Conservation (phyloP, 208 protist species). For the Vickermania spadyakhi region DNA sequence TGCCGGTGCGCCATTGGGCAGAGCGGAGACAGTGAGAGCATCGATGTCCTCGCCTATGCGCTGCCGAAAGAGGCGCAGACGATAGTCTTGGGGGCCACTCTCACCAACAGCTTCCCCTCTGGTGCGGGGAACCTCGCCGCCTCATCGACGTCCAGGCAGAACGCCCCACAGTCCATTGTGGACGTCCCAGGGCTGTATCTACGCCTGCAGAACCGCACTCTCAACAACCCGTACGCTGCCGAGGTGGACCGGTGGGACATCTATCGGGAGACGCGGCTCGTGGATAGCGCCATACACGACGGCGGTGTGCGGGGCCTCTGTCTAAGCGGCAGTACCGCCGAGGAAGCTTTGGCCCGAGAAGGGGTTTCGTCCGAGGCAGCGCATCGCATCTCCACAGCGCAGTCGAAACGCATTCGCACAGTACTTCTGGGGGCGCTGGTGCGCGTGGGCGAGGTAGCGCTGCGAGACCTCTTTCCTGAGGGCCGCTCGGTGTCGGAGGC, state of each 20-base stretch:
- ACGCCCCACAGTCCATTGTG: slow-evolving; percentile 16
- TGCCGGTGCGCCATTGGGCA: slow-evolving; percentile 28
- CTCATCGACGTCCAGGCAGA: background rate
- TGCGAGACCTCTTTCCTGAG: background rate
- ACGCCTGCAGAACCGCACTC: slow-evolving; percentile 64
- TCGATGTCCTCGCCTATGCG: slow-evolving; percentile 50
- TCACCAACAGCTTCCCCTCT: slow-evolving; percentile 49
- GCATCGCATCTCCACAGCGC: background rate
- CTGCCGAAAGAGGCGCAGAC: slow-evolving; percentile 42
- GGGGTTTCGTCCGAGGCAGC: background rate
- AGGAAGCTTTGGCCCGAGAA: background rate
- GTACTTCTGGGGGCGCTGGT: background rate
- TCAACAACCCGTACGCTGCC: slow-evolving; percentile 39
- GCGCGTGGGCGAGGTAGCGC: background rate
- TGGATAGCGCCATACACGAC: background rate
- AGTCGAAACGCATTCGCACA: background rate
- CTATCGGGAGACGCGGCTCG: slow-evolving; percentile 14
- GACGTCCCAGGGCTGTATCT: slow-evolving; percentile 65
- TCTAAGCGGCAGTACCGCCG: background rate
- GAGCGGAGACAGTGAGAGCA: slow-evolving; percentile 62
- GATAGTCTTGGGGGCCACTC: slow-evolving; percentile 36
- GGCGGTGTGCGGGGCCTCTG: background rate
- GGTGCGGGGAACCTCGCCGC: slow-evolving; percentile 7
- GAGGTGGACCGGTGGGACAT: slow-evolving; percentile 73
- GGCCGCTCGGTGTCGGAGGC: background rate